phyloP scores from a whole-genome alignment of 768 basidiomycete genomes.

The Mrakia blollopis region DNA sequence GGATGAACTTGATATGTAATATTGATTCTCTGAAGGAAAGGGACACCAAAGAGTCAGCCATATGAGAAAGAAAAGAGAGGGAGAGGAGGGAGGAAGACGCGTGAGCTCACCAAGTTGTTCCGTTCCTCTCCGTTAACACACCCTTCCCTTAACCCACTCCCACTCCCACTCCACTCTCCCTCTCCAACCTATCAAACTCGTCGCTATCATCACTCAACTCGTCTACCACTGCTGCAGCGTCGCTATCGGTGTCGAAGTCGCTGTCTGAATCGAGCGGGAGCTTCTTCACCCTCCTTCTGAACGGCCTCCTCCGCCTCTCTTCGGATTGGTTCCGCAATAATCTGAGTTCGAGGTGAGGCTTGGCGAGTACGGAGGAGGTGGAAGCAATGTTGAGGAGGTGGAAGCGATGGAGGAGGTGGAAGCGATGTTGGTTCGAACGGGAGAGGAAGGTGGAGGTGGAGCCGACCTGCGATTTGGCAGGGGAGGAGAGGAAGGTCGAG shows the following conservation, averaged over 20 bases:
- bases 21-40: neutral
- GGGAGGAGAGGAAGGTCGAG: neutral
- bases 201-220: constrained; percentile 3
- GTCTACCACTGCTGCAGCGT: neutral
- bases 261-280: neutral
- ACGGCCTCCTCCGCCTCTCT: neutral
- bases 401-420: no score
- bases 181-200: constrained; percentile 9
- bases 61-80: no score
- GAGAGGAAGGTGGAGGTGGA: neutral
- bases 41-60: neutral
- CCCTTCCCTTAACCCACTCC: neutral
- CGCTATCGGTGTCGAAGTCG: neutral
- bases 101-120: neutral
- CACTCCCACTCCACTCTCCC: no score
- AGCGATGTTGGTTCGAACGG: neutral
- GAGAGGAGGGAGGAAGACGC: no score
- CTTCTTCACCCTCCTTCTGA: no score
- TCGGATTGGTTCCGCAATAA: neutral
- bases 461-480: neutral
- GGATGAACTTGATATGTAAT: no score
- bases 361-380: neutral
- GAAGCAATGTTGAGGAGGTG: no score
- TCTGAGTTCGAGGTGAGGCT: neutral
- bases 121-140: neutral